phyloP scores from a whole-genome alignment of 169 alveolate genomes.

The Plasmodium adleri region DNA sequence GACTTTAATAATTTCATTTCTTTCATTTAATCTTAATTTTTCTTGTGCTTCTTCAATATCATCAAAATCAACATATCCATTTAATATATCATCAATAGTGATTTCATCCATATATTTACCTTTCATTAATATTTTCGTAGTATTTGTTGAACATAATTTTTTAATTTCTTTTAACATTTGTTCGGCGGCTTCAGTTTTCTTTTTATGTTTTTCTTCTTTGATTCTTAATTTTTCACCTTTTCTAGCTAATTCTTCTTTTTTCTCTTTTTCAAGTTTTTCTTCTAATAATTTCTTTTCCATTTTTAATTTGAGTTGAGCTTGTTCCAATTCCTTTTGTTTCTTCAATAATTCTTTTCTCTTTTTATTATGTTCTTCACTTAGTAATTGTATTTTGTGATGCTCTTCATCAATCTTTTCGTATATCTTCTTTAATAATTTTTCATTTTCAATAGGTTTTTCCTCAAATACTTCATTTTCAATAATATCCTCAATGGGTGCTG shows the following conservation, averaged over 20 bases:
- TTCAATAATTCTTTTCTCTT: constrained; percentile 86
- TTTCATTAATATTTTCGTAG: constrained; percentile 85
- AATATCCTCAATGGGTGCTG: constrained; percentile 54
- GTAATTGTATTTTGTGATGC: constrained; percentile 55
- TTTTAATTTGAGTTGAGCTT: constrained; percentile 87
- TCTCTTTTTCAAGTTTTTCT: constrained; percentile 85
- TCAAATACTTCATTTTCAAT: constrained; percentile 64
- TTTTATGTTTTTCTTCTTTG: constrained; percentile 80
- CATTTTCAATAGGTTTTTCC: constrained; percentile 74
- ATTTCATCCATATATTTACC: constrained; percentile 91
- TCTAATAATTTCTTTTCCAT: constrained; percentile 88
- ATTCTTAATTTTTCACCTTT: constrained; percentile 83
- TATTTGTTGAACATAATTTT: constrained; percentile 84
- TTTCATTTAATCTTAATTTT: constrained; percentile 84
- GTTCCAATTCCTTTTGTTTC: constrained; percentile 87
- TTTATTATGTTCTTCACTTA: constrained; percentile 78
- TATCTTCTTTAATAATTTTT: constrained; percentile 46
- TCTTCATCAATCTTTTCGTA: constrained; percentile 75
- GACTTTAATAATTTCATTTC: constrained; percentile 88
- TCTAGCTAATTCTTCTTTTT: constrained; percentile 86
- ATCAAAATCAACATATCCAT: constrained; percentile 90
- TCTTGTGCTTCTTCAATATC: constrained; percentile 92
- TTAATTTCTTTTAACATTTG: constrained; percentile 84
- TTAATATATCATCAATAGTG: constrained; percentile 89
- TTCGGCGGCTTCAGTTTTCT: constrained; percentile 81